These are phyloP conservation scores for Bruguiera gymnorhiza DNA, from an alignment of 345 rosid genomes.

Conservation along the genomic window DNA sequence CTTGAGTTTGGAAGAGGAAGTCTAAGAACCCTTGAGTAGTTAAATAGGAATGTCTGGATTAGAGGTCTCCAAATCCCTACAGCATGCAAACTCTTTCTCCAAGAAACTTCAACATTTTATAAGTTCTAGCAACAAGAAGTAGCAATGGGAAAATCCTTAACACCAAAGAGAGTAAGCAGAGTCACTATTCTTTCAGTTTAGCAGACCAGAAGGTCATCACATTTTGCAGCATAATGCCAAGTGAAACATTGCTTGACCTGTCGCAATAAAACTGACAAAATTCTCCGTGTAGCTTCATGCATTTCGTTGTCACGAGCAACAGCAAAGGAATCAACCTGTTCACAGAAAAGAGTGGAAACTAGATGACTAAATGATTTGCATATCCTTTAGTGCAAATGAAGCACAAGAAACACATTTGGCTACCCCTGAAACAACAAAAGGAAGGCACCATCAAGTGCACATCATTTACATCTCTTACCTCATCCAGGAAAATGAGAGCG, in stretches of 20 bases:
- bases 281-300: conserved; percentile 95
- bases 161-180: background rate
- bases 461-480: conserved; percentile 46
- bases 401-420: background rate
- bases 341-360: background rate
- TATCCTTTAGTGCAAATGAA: background rate
- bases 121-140: background rate
- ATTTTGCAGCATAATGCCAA: background rate
- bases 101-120: background rate
- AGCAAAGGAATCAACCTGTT: conserved; percentile 96
- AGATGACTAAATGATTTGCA: background rate
- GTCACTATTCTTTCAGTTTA: background rate
- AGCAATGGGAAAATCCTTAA: background rate
- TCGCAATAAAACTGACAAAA: conserved; percentile 79
- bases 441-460: conserved; percentile 6
- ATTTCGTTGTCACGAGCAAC: conserved; percentile 71
- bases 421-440: background rate
- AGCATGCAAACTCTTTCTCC: background rate
- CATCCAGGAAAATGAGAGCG: conserved; percentile 83
- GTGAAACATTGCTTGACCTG: conserved; percentile 48
- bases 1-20: background rate
- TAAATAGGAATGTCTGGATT: background rate
- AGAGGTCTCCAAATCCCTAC: background rate
- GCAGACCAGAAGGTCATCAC: background rate
- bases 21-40: background rate